Percentiles rank a stretch among this genome's conserved stretches.
Evolutionary conservation across 805 yeast genomes (phyloP).

Genomic region (Clavispora carvajalis): DNA sequence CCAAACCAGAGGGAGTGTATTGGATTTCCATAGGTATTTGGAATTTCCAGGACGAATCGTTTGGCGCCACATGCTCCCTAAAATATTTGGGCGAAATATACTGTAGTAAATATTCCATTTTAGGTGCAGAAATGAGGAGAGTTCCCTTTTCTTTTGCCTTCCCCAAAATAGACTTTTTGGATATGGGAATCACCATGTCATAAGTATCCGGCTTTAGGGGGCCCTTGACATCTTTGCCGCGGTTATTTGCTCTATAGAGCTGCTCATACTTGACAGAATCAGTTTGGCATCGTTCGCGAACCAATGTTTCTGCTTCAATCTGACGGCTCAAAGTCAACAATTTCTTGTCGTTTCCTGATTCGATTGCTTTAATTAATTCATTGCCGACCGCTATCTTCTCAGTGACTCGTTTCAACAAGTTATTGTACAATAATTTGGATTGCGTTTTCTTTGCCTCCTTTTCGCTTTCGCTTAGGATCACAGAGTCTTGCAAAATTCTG

Average conservation of each 20-base stretch:
- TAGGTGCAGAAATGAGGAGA: conserved; percentile 29
- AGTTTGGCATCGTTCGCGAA: neutral
- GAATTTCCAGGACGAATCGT: conserved; percentile 14
- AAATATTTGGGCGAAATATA: conserved; percentile 21
- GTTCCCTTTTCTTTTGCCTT: conserved; percentile 27
- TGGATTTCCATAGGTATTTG: conserved; percentile 27
- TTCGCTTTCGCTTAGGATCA: conserved; percentile 12
- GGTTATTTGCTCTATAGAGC: conserved; percentile 10
- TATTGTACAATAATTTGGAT: conserved; percentile 11
- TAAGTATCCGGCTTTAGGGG: conserved; percentile 10
- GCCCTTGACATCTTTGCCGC: neutral
- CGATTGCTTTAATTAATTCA: conserved; percentile 13
- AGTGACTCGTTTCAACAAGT: conserved; percentile 23
- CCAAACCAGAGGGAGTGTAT: conserved; percentile 20
- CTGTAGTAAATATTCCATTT: conserved; percentile 20
- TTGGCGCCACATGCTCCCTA: conserved; percentile 4
- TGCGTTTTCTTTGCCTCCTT: conserved; percentile 7
- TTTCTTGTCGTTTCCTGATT: neutral
- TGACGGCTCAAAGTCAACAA: neutral
- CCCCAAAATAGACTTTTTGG: conserved; percentile 27
- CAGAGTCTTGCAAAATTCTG: conserved; percentile 24
- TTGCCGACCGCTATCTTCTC: conserved; percentile 24
- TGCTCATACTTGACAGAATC: conserved; percentile 11
- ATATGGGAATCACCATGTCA: conserved; percentile 27
- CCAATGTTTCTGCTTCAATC: neutral